Evolutionary conservation across 1,139 yeast genomes (phyloP).

Genomic region (Diutina siamensis): DNA sequence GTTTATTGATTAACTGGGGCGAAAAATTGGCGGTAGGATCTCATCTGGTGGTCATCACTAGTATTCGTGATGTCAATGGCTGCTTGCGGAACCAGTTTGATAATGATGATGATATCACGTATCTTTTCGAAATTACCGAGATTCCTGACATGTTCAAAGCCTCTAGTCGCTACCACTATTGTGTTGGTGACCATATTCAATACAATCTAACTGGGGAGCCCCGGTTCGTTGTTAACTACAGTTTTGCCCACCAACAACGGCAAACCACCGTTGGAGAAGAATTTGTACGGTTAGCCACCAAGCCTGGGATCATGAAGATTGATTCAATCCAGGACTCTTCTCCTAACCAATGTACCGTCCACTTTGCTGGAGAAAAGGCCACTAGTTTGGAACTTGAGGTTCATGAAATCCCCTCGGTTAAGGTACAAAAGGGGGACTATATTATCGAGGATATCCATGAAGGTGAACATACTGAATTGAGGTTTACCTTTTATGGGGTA

Average conservation of each 20-base stretch:
- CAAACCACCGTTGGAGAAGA: constrained; percentile 46
- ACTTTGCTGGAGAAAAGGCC: constrained; percentile 32
- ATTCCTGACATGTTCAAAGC: constrained; percentile 52
- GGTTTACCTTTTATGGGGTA: constrained; percentile 53
- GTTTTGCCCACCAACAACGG: constrained; percentile 53
- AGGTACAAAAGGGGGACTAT: constrained; percentile 65
- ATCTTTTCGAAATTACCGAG: constrained; percentile 52
- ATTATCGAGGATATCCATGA: constrained; percentile 79
- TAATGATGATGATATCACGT: constrained; percentile 18
- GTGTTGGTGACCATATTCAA: constrained; percentile 87
- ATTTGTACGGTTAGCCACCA: constrained; percentile 62
- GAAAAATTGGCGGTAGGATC: background rate
- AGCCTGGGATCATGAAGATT: constrained; percentile 66
- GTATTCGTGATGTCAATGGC: constrained; percentile 56
- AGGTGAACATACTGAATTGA: constrained; percentile 73
- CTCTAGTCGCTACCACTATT: constrained; percentile 37
- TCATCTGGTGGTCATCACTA: background rate
- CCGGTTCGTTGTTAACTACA: constrained; percentile 67
- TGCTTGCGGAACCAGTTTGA: constrained; percentile 40
- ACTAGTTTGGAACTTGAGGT: constrained; percentile 41
- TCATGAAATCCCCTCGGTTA: constrained; percentile 87
- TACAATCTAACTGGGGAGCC: constrained; percentile 70
- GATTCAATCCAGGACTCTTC: constrained; percentile 66
- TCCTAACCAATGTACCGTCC: constrained; percentile 55
- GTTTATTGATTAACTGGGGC: background rate